Conservation (phyloP, 306 rosid genomes). For the Luffa aegyptiaca region DNA sequence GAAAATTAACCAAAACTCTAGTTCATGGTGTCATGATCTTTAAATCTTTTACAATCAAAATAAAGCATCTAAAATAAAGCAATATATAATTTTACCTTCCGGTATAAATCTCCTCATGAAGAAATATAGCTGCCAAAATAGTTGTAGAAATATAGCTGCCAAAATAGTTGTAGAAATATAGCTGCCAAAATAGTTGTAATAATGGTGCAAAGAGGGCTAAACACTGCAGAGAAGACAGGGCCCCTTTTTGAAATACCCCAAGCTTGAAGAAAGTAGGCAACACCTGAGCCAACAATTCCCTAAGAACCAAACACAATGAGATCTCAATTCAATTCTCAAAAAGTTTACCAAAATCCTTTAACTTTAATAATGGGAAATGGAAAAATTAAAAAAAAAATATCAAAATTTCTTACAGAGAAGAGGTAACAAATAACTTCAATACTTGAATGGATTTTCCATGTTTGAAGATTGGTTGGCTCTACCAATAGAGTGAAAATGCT, state of each 20-base stretch:
- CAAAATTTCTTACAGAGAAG: background rate
- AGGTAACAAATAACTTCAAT: constrained; percentile 14
- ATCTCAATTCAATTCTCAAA: background rate
- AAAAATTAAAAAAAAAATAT: background rate
- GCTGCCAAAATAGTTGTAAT: constrained; percentile 34
- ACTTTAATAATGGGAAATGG: too few species aligned
- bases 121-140: constrained; percentile 32
- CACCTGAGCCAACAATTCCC: constrained; percentile 44
- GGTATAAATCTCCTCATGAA: constrained; percentile 28
- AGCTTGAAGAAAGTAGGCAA: constrained; percentile 33
- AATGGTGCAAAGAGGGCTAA: constrained; percentile 36
- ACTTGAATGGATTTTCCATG: constrained; percentile 32
- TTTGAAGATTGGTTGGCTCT: constrained; percentile 19
- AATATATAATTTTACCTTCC: constrained; percentile 18
- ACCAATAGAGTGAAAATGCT: constrained; percentile 14
- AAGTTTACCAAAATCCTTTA: background rate
- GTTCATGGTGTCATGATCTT: too few species aligned
- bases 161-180: constrained; percentile 32
- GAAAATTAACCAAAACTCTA: background rate
- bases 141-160: constrained; percentile 37
- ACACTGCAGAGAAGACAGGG: constrained; percentile 38
- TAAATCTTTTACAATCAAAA: background rate
- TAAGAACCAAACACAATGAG: background rate
- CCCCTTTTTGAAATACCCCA: constrained; percentile 44
- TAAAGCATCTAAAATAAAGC: background rate